Percentiles rank a stretch among this genome's conserved stretches.
Evolutionary conservation across 2,329 filamentous ascomycete species (phyloP).

Genomic region (Fusarium graminum): DNA sequence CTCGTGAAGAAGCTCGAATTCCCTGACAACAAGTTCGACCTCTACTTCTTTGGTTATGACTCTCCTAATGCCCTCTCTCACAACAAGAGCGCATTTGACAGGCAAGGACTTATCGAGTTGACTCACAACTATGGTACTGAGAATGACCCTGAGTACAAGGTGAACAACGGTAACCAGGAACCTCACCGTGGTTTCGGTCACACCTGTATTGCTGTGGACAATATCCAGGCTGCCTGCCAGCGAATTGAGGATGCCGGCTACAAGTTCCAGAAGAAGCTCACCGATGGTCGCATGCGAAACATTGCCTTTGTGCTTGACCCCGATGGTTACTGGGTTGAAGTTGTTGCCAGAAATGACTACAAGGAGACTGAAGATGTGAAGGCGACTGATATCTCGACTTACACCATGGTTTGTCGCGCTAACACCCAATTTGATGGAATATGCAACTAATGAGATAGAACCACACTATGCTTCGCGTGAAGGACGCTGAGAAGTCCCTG

Average conservation of each 20-base stretch:
- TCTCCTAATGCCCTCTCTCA: constrained; percentile 78
- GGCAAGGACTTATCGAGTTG: constrained; percentile 91
- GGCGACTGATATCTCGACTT: constrained; percentile 79
- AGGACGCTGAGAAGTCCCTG: constrained; percentile 79
- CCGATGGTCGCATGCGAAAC: constrained; percentile 85
- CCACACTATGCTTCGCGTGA: constrained; percentile 96
- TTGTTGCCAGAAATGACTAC: constrained; percentile 78
- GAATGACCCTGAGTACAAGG: constrained; percentile 80
- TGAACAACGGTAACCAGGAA: constrained; percentile 92
- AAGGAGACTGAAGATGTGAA: constrained; percentile 79
- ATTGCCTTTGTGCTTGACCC: constrained; percentile 94
- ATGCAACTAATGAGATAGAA: constrained; percentile 64
- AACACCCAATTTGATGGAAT: neutral
- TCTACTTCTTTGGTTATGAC: constrained; percentile 96
- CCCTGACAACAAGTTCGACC: constrained; percentile 90
- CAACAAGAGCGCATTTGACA: constrained; percentile 79
- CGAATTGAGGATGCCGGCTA: constrained; percentile 91
- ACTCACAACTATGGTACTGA: constrained; percentile 91
- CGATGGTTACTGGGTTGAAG: constrained; percentile 88
- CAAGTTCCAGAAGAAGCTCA: constrained; percentile 93
- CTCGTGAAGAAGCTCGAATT: constrained; percentile 84
- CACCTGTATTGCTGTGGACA: constrained; percentile 84
- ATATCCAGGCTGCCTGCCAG: constrained; percentile 90
- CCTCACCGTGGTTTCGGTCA: constrained; percentile 88
- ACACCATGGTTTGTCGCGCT: constrained; percentile 70